phyloP scores from a whole-genome alignment of 2,329 filamentous ascomycete species.

The Corinectria fuckeliana region DNA sequence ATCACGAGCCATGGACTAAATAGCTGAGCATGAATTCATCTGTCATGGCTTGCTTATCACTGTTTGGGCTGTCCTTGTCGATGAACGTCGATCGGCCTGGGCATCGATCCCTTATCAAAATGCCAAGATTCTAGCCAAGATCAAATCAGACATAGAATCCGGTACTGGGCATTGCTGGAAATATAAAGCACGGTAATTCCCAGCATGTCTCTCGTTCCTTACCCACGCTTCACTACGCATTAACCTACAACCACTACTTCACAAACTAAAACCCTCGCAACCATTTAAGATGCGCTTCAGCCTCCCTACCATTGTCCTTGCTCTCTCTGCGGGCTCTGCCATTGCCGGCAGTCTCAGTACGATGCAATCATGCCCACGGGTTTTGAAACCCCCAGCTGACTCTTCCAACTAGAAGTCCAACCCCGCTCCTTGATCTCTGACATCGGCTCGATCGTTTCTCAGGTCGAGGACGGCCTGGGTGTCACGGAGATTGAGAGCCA shows the following conservation, averaged over 20 bases:
- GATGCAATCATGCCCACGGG: not conserved
- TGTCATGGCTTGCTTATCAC: too few species aligned
- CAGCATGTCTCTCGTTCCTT: too few species aligned
- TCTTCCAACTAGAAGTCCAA: not conserved
- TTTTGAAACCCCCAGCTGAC: not conserved
- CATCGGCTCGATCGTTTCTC: not conserved
- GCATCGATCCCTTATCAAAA: too few species aligned
- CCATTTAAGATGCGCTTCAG: conserved; percentile 1
- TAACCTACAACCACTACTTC: not conserved
- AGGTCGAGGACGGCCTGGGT: not conserved
- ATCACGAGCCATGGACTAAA: too few species aligned
- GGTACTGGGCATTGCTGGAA: too few species aligned
- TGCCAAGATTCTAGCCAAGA: too few species aligned
- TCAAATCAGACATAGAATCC: too few species aligned
- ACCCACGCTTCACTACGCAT: too few species aligned
- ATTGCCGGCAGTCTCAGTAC: not conserved
- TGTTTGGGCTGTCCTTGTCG: too few species aligned
- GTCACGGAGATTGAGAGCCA: not conserved
- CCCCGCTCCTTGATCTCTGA: not conserved
- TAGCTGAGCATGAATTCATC: too few species aligned
- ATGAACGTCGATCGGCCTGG: too few species aligned
- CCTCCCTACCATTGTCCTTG: not conserved
- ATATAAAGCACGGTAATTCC: too few species aligned
- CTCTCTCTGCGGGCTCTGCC: not conserved
- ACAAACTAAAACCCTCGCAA: not conserved